Evolutionary conservation across 2,329 filamentous ascomycete species (phyloP), one percentile per base, ranked within the genome.

Genomic region (Elsinoe necatrix): DNA sequence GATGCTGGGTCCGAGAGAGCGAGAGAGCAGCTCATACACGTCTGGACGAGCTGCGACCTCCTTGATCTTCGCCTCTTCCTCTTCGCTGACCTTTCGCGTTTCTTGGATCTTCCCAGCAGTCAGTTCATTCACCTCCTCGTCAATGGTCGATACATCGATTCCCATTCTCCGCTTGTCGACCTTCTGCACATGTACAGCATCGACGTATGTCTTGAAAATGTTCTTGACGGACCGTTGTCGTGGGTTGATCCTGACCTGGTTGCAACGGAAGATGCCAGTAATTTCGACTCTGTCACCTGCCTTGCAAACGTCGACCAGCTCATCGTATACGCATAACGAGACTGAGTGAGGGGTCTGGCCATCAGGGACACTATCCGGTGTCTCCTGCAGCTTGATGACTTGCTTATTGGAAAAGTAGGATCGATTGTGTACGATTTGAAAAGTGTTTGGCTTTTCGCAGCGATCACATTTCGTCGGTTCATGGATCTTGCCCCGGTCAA

Each of bases 311-410:
- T 98, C 93, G 0, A 98, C 95, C 54, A 98, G 77, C 70, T 98
- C 93, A 66, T 97, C 92, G 69, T 98, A 97, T 11, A 91, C 89
- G 66, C 92, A 96, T 51, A 98, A 82, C 0, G 92, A 96, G 23
- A 98, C 93, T 0, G 92, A 95, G 72, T 98, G 93, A 12, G 93
- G 93, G 18, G 93, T 98, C 73, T 98, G 93, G 16, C 93, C 93
- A 62, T 95, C 87, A 50, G 93, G 93, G 16, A 98, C 87, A 35
- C 84, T 89, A 70, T 98, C 93, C 0, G 93, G 93, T 0, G 93
- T 98, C 72, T 98, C 93, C 72, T 98, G 93, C 39, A 98, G 78
- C 71, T 98, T 98, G 74, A 98, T 95, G 59, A 98, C 89, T 70
- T 98, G 93, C 76, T 98, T 98, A 70, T 98, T 93, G 56, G 91